Evolutionary conservation across 75 land plant genomes (phyloP), one percentile per base, ranked within the genome.

Genomic region (Selaginella moellendorffii): DNA sequence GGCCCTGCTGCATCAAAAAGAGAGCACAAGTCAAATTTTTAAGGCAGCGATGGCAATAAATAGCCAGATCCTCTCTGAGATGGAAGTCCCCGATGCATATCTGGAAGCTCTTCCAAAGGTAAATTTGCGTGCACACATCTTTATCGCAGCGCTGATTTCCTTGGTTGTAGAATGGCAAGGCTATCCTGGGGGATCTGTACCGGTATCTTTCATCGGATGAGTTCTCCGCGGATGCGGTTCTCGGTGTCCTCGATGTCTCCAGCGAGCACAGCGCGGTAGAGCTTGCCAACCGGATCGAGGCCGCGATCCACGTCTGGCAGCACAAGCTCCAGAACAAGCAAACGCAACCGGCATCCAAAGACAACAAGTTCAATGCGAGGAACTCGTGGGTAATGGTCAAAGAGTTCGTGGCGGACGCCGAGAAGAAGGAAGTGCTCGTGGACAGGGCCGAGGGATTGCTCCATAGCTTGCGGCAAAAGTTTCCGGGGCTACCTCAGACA

Each of bases 11-110:
- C 78, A 64, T 64, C 88, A 82, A 54, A 85, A 87, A 75, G 88
- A 91, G 0, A 71, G 75, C 52, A 81, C 83, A 2, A 85, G 76
- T 52, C 88, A 91, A 76, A 81, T 87, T 0, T 77, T 91, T 0
- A 91, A 87, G 74, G 97, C 93, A 63, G 86, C 89, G 27, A 79
- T 83, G 89, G 86, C 88, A 1, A 85, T 85, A 27, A 91, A 91
- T 69, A 81, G 83, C 51, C 88, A 87, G 54, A 78, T 88, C 8
- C 71, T 91, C 26, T 75, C 82, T 0, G 93, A 88, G 65, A 91
- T 88, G 93, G 84, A 87, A 31, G 71, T 91, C n/a, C 97, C 97
- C 26, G 84, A 82, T 18, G 71, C 59, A 67, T 91, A 91, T 64
- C 74, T 77, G 53, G 95, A 87, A 28, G 62, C 84, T 2, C 81